Evolutionary conservation across 768 basidiomycete genomes (phyloP), one percentile per base, ranked within the genome.

Genomic region (Tylopilus plumbeoviolaceoides): DNA sequence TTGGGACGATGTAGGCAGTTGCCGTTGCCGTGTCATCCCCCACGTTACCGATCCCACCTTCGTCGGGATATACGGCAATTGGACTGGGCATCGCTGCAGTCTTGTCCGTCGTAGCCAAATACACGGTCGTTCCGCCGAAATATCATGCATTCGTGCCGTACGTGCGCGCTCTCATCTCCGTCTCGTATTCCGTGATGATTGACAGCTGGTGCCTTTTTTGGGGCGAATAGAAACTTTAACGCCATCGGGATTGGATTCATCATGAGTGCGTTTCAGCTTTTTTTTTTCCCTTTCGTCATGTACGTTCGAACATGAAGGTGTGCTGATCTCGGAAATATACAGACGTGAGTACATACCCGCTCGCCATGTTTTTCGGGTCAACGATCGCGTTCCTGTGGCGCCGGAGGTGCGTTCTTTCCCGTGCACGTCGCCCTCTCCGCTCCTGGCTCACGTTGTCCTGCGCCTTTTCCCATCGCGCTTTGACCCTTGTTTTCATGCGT

Each of bases 11-110:
- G 7, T 21, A 36, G 59, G 63, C 59, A 0, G 43, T 65, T 3
- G 49, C 55, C 1, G 59, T 59, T 18, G 63, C 51, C 0, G 65
- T 65, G 8, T 67, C 63, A 4, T 61, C 65, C 3, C 48, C 53
- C 31, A 57, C 58, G 59, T 44, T 64, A 56, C 64, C 72, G 53
- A 75, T 84, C 50, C 81, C 82, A 23, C 53, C 72, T 3, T 77
- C 77, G 1, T 82, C 48, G 20, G 41, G 40, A 10, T 79, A 78
- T 58, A 78, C 80, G 5, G 80, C 83, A 36, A 81, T 85, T 57
- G 81, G 57, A 41, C 72, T 83, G 4, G 74, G 73, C 7, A 66
- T 83, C 48, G 59, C 72, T 51, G 75, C 77, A 27, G 70, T 75
- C 30, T 11, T 77, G 35, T 73, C 73, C 7, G 72, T 83, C 30